phyloP scores from a whole-genome alignment of 768 basidiomycete species.

The Tricholoma matsutake region DNA sequence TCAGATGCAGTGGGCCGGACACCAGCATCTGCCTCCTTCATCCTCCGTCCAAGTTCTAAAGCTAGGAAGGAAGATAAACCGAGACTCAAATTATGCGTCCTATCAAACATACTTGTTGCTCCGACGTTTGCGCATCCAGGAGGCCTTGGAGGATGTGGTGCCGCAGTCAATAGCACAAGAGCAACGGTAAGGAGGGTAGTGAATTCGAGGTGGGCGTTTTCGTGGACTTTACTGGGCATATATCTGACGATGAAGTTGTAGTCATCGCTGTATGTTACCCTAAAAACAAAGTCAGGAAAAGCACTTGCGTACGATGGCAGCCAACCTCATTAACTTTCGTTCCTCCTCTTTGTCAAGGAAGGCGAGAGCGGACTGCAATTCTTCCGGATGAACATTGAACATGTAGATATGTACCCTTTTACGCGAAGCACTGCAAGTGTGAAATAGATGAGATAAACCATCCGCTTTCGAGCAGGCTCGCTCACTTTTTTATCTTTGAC shows the following conservation, averaged over 20 bases:
- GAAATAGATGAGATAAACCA: conserved; percentile 10
- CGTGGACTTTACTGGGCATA: conserved; percentile 13
- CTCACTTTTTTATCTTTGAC: conserved; percentile 12
- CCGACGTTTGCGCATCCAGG: background rate
- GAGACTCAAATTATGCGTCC: conserved; percentile 6
- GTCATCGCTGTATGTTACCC: conserved; percentile 17
- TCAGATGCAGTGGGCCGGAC: conserved; percentile 1
- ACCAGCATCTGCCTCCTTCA: conserved; percentile 17
- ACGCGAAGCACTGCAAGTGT: conserved; percentile 6
- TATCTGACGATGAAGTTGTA: conserved; percentile 18
- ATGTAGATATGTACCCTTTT: conserved; percentile 7
- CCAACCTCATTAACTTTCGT: conserved; percentile 10
- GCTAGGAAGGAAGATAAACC: conserved; percentile 8
- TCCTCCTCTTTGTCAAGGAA: background rate
- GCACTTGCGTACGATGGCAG: conserved; percentile 7
- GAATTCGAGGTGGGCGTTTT: background rate
- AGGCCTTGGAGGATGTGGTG: background rate
- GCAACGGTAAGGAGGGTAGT: background rate
- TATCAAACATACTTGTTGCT: conserved; percentile 8
- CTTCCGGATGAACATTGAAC: background rate
- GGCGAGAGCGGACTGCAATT: background rate
- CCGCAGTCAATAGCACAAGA: background rate
- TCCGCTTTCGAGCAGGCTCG: conserved; percentile 1
- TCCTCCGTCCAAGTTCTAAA: conserved; percentile 13
- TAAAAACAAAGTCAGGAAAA: conserved; percentile 16